These are phyloP conservation scores for Pythium vanterpoolii DNA, from an alignment of 352 stramenopile species.

Conservation along the genomic window DNA sequence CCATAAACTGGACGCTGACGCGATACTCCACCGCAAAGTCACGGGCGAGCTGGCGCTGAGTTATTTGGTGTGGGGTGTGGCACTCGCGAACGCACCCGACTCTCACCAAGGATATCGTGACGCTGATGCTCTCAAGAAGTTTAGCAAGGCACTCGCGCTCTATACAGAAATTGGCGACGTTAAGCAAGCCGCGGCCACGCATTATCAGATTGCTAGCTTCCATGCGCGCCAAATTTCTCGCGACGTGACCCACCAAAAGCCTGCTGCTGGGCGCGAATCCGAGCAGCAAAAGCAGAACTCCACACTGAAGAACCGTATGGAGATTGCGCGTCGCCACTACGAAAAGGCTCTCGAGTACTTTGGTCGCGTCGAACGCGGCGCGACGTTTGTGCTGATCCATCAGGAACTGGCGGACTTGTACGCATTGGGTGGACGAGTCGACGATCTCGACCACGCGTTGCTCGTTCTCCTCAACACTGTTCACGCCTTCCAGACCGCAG, in stretches of 20 bases:
- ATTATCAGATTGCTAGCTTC: constrained; percentile 87
- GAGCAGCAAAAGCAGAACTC: constrained; percentile 12
- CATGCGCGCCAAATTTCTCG: constrained; percentile 56
- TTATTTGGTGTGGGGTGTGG: constrained; percentile 80
- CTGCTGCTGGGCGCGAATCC: not conserved
- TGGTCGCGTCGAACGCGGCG: constrained; percentile 54
- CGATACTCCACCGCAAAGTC: constrained; percentile 62
- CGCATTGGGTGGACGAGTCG: constrained; percentile 48
- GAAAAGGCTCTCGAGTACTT: constrained; percentile 84
- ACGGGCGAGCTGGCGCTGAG: constrained; percentile 79
- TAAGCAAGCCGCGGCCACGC: constrained; percentile 74
- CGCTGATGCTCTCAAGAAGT: constrained; percentile 52
- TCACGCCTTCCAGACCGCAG: constrained; percentile 45
- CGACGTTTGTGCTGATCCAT: constrained; percentile 83
- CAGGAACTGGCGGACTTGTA: constrained; percentile 79
- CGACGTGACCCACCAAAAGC: constrained; percentile 23
- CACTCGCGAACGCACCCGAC: constrained; percentile 31
- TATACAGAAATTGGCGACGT: constrained; percentile 67
- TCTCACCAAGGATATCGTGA: constrained; percentile 31
- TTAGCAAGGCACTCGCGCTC: constrained; percentile 70
- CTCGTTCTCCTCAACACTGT: constrained; percentile 75
- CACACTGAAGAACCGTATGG: constrained; percentile 58
- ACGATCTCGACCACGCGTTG: constrained; percentile 78
- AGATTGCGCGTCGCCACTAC: constrained; percentile 82
- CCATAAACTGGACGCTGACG: constrained; percentile 49